These are phyloP conservation scores for Wickerhamiella dianesei DNA, from an alignment of 805 yeast genomes.

Conservation along the genomic window DNA sequence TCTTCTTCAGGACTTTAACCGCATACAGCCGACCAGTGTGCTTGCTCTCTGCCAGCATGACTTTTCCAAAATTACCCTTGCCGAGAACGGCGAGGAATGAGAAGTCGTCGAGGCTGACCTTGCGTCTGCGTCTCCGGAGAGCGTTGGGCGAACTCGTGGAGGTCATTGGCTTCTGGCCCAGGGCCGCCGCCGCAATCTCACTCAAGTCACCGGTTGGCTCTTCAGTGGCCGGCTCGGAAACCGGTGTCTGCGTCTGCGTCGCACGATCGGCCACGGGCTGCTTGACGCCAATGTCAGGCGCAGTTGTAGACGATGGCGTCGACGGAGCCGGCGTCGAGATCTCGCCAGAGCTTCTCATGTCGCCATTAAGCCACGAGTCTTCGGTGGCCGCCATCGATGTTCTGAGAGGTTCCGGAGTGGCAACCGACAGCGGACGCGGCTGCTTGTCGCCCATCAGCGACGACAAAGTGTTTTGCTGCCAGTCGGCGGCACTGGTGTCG, in stretches of 20 bases:
- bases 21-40: constrained; percentile 76
- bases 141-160: not conserved
- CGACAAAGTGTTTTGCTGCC: not conserved
- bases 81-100: constrained; percentile 89
- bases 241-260: not conserved
- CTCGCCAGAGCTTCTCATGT: not conserved
- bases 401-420: not conserved
- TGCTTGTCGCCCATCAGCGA: not conserved
- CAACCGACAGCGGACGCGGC: not conserved
- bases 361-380: not conserved
- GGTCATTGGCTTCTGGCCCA: not conserved
- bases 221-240: not conserved
- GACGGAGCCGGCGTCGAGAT: not conserved
- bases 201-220: not conserved
- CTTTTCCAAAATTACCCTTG: constrained; percentile 97
- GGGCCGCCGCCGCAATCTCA: not conserved
- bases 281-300: not conserved
- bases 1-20: constrained; percentile 90
- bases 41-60: constrained; percentile 90
- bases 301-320: not conserved
- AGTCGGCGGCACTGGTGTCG: not conserved
- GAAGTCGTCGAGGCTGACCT: constrained; percentile 84
- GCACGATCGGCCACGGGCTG: not conserved
- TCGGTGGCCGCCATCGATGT: not conserved
- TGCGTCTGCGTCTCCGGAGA: constrained; percentile 12